phyloP scores from a whole-genome alignment of 1,284 basidiomycete species.

The Cryptococcus sp. region DNA sequence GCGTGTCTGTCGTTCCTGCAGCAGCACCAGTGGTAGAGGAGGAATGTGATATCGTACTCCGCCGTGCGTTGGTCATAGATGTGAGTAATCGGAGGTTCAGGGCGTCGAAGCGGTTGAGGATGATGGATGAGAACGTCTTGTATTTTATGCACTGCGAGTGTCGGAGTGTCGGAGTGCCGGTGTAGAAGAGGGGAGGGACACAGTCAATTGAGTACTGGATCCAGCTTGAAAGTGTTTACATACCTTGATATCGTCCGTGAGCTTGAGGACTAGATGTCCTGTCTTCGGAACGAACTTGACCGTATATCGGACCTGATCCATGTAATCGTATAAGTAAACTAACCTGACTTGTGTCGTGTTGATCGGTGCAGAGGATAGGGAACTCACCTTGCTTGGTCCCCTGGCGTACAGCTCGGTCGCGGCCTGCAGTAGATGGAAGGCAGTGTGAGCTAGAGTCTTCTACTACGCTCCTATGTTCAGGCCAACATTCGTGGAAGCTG shows the following conservation, averaged over 20 bases:
- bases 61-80: conserved; percentile 31
- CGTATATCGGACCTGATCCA: conserved; percentile 73
- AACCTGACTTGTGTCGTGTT: too few species aligned
- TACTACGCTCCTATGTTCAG: too few species aligned
- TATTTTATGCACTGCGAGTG: conserved; percentile 80
- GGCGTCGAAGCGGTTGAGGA: conserved; percentile 90
- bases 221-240: conserved; percentile 42
- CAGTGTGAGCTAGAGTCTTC: too few species aligned
- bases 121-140: conserved; percentile 87
- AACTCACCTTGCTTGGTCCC: conserved; percentile 70
- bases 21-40: conserved; percentile 13
- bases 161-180: background rate
- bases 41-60: conserved; percentile 7
- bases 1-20: conserved; percentile 8
- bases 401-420: conserved; percentile 76
- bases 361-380: background rate
- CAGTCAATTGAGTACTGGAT: too few species aligned
- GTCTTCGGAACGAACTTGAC: conserved; percentile 82
- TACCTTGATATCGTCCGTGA: conserved; percentile 84
- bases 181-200: background rate
- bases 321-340: background rate
- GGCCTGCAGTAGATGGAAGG: conserved; percentile 57
- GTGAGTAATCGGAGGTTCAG: conserved; percentile 66
- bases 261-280: conserved; percentile 82
- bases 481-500: too few species aligned